A percentile compares a stretch with the other conserved stretches of the same genome.
These are phyloP conservation scores for Ilex aquifolium DNA, from an alignment of 257 asterid species.

Conservation along the genomic window DNA sequence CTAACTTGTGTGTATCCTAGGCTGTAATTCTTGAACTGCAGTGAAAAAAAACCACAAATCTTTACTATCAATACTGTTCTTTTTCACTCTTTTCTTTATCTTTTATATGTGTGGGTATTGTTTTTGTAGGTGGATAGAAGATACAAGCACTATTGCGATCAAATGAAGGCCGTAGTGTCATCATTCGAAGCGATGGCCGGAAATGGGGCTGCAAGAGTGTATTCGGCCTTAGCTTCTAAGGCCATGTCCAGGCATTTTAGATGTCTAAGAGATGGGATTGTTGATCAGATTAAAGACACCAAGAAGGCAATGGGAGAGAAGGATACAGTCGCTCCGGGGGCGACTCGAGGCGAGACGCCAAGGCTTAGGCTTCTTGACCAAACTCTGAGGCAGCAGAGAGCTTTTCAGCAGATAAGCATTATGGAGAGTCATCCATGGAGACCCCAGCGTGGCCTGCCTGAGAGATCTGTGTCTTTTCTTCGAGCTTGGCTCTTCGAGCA, in stretches of 20 bases:
- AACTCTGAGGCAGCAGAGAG: conserved; percentile 69
- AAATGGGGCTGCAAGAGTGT: conserved; percentile 59
- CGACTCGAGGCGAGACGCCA: conserved; percentile 76
- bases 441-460: conserved; percentile 85
- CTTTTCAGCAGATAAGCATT: conserved; percentile 66
- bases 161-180: conserved; percentile 64
- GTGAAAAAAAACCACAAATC: no score
- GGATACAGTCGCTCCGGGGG: conserved; percentile 39
- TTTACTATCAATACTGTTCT: no score
- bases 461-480: conserved; percentile 65
- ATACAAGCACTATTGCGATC: conserved; percentile 83
- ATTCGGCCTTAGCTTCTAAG: conserved; percentile 58
- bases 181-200: conserved; percentile 82
- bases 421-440: conserved; percentile 93
- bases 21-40: background rate
- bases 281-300: conserved; percentile 46
- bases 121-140: conserved; percentile 68
- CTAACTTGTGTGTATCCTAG: background rate
- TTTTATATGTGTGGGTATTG: background rate
- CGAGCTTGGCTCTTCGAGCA: conserved; percentile 98
- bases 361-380: conserved; percentile 66
- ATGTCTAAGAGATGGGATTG: conserved; percentile 63
- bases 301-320: conserved; percentile 73
- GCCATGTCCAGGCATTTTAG: conserved; percentile 93
- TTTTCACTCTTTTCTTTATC: no score